phyloP scores from a whole-genome alignment of 176 grass and related monocot species.

The Musa itinerans region DNA sequence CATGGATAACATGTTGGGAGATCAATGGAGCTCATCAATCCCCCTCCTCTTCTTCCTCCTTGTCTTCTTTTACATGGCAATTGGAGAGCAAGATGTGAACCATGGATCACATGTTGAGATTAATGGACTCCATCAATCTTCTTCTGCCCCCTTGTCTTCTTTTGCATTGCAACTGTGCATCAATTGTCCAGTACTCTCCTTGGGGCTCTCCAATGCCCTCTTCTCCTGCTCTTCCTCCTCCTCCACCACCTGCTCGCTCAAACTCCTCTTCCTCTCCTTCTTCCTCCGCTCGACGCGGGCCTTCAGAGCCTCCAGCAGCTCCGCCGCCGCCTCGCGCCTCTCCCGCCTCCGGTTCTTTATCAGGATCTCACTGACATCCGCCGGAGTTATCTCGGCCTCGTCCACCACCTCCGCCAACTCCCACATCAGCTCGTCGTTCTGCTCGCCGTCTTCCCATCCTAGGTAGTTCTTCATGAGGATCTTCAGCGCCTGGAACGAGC shows the following conservation, averaged over 20 bases:
- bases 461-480: slow-evolving; percentile 73
- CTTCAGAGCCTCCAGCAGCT: slow-evolving; percentile 36
- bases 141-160: slow-evolving; percentile 15
- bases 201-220: slow-evolving; percentile 11
- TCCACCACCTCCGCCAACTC: slow-evolving; percentile 20
- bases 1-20: too few species aligned
- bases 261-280: neutral
- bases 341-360: slow-evolving; percentile 51
- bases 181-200: neutral
- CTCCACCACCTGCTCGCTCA: neutral
- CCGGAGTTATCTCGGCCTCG: slow-evolving; percentile 37
- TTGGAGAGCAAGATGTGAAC: neutral
- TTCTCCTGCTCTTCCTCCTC: slow-evolving; percentile 34
- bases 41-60: too few species aligned
- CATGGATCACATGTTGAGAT: neutral
- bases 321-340: slow-evolving; percentile 25
- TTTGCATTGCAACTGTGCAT: neutral
- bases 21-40: too few species aligned
- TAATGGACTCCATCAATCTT: neutral
- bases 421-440: slow-evolving; percentile 38
- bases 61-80: too few species aligned
- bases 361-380: slow-evolving; percentile 58
- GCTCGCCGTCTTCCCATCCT: slow-evolving; percentile 31
- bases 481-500: slow-evolving; percentile 45
- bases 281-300: neutral